phyloP scores from a whole-genome alignment of 208 protist species.

The Trichomonas vaginalis region DNA sequence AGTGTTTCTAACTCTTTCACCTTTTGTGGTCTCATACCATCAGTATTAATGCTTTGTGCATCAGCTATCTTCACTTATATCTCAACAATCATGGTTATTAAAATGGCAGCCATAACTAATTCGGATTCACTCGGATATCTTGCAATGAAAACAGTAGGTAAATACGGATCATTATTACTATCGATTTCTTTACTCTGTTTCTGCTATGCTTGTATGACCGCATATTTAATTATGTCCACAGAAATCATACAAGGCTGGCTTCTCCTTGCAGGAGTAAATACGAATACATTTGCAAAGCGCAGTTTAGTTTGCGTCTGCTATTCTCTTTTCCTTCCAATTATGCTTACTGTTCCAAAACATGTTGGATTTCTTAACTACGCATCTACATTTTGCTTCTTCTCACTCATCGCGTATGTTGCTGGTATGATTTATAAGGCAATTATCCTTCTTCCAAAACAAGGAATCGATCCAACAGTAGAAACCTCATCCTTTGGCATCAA shows the following conservation, averaged over 20 bases:
- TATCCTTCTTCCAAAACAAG: background rate
- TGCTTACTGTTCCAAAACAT: background rate
- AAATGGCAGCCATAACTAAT: background rate
- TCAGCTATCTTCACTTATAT: background rate
- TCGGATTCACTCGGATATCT: background rate
- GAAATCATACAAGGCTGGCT: background rate
- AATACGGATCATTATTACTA: background rate
- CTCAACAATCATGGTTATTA: background rate
- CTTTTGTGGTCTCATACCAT: background rate
- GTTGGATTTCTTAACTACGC: background rate
- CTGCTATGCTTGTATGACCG: background rate
- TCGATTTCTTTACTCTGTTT: background rate
- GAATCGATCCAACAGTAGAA: background rate
- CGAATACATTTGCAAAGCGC: background rate
- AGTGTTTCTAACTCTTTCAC: background rate
- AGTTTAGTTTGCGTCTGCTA: background rate
- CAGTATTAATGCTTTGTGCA: background rate
- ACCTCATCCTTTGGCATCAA: background rate
- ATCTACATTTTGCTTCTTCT: background rate
- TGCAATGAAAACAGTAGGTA: background rate
- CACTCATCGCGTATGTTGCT: background rate
- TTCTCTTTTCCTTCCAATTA: background rate
- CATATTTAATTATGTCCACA: background rate
- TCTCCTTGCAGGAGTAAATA: background rate
- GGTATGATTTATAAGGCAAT: background rate